Evolutionary conservation across 768 basidiomycete genomes (phyloP), one percentile per base, ranked within the genome.

Genomic region (Boletus bicolor): DNA sequence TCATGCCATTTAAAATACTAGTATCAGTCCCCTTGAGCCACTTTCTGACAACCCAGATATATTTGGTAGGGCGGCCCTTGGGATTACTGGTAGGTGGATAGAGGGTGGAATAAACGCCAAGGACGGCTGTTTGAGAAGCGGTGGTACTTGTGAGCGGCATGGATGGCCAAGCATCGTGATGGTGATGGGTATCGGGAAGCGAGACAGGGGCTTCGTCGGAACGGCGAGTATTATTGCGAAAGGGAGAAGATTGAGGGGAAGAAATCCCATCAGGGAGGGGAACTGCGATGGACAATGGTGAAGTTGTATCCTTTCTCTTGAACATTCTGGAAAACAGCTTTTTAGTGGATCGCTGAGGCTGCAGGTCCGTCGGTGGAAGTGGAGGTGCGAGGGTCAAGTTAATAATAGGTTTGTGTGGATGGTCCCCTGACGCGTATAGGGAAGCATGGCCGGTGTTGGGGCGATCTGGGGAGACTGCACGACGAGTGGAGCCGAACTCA

Each of bases 41-140:
- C 59, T 75, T 78, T 47, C 85, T 76, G 28, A 91, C 83, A 19
- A 87, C 76, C 91, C 91, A 93, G 6, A 87, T 82, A 55, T 93
- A 91, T 71, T 72, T 73, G 9, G 69, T 71, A 1, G 79, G 76
- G 3, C 77, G 73, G 6, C 73, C 75, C 38, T 55, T 71, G 50
- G 69, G 75, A 17, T 68, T 75, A 49, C 58, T 61, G 38, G 66
- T 61, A 10, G 81, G 75, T 15, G 85, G 81, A 44, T 81, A 82
- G 19, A 87, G 76, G 0, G 79, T 77, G 4, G 89, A 80, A 57
- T 89, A 84, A 46, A 91, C 82, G 24, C 89, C 90, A 4, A 92
- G 78, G n/a, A 82, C 72, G 1, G 79, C 69, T 4, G 78, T 73
- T 43, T 79, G 76, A 38, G 77, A 67, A 14, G 68, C 43, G 21